phyloP scores from a whole-genome alignment of 2,329 filamentous ascomycete species.

The Penicillium expansum region DNA sequence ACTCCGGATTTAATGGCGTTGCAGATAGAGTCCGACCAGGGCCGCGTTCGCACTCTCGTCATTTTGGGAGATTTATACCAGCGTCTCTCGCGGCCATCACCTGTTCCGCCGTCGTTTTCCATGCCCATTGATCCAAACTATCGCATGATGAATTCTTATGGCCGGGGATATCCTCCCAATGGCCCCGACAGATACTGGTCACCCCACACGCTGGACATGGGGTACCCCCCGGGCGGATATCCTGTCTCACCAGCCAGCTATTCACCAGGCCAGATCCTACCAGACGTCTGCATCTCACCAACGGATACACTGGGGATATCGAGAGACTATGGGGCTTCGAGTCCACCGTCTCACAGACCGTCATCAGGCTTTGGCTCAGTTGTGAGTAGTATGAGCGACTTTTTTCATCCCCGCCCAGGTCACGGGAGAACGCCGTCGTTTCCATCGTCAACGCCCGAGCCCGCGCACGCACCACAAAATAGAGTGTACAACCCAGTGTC shows the following conservation, averaged over 20 bases:
- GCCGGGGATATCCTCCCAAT: not conserved
- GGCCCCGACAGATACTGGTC: not conserved
- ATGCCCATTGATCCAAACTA: constrained; percentile 4
- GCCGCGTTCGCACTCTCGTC: constrained; percentile 35
- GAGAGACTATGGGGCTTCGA: not conserved
- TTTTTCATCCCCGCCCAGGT: not conserved
- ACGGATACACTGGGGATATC: not conserved
- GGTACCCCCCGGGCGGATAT: not conserved
- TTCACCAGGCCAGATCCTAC: not conserved
- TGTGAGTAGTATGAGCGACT: not conserved
- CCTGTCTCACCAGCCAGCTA: not conserved
- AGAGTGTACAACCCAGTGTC: not conserved
- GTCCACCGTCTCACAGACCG: not conserved
- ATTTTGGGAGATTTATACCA: constrained; percentile 38
- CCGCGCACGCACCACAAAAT: not conserved
- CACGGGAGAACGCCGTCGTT: not conserved
- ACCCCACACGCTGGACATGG: not conserved
- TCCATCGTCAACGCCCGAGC: not conserved
- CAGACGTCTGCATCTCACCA: not conserved
- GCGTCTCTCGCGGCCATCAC: constrained; percentile 12
- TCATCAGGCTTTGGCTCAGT: constrained; percentile 3
- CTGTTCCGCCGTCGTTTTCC: not conserved
- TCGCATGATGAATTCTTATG: not conserved
- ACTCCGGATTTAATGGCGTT: constrained; percentile 33
- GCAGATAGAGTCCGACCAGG: constrained; percentile 37